Percentiles rank a stretch among this genome's conserved stretches.
phyloP scores from a whole-genome alignment of 1,284 basidiomycete species.

The Fomitiporia mediterranea region DNA sequence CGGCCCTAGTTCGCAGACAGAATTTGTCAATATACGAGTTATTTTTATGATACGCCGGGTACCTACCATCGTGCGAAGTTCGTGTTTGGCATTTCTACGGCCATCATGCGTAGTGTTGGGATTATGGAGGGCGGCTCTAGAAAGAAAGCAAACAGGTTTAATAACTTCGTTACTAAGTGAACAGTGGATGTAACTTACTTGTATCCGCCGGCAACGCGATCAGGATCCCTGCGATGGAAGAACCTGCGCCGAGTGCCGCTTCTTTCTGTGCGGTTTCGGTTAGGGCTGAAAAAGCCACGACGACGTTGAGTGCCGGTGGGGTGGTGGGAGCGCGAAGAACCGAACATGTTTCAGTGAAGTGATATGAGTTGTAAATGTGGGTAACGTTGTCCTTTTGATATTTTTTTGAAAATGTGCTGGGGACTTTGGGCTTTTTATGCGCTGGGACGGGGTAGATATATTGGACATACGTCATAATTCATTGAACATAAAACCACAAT shows the following conservation, averaged over 20 bases:
- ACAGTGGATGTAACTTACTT: too few relatives aligned
- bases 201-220: conserved; percentile 23
- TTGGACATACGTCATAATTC: neutral
- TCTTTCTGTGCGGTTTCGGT: neutral
- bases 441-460: neutral
- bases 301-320: conserved; percentile 7
- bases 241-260: conserved; percentile 13
- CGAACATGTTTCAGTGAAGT: conserved; percentile 11
- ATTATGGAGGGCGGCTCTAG: conserved; percentile 24
- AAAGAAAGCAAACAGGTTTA: neutral
- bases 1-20: conserved; percentile 20
- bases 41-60: neutral
- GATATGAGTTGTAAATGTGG: neutral
- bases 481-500: neutral
- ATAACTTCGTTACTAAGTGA: too few relatives aligned
- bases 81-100: conserved; percentile 19
- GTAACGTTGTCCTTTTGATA: neutral
- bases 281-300: neutral
- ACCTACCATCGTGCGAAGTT: conserved; percentile 20
- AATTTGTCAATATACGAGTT: conserved; percentile 10
- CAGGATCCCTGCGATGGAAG: conserved; percentile 22
- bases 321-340: conserved; percentile 11
- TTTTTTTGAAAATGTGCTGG: neutral
- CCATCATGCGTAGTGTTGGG: conserved; percentile 21
- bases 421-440: neutral